These are phyloP conservation scores for Hypericum perforatum DNA, from an alignment of 345 rosid species.

Conservation along the genomic window DNA sequence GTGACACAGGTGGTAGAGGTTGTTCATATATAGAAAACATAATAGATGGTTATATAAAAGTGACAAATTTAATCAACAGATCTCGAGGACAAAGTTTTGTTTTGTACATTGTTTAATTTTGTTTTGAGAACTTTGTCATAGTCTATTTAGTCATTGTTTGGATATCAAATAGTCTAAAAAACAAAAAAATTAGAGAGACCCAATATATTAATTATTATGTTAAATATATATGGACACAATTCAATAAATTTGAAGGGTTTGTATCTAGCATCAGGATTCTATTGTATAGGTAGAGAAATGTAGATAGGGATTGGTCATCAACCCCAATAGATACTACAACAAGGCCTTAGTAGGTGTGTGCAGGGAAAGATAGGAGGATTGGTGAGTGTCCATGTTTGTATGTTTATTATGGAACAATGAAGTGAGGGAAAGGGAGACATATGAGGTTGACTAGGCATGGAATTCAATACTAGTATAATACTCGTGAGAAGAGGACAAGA, in stretches of 20 bases:
- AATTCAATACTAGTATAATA: too few relatives aligned
- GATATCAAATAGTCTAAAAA: too few relatives aligned
- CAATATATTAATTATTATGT: constrained; percentile 3
- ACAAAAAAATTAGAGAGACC: too few relatives aligned
- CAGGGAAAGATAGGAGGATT: constrained; percentile 8
- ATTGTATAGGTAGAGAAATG: too few relatives aligned
- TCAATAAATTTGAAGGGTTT: constrained; percentile 8
- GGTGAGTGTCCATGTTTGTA: constrained; percentile 14
- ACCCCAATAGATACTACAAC: too few relatives aligned
- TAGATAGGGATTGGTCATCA: constrained; percentile 30
- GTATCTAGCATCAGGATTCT: background rate
- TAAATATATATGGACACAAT: background rate
- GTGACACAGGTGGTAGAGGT: constrained; percentile 10
- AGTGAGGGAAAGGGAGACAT: constrained; percentile 13
- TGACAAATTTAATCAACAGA: too few relatives aligned
- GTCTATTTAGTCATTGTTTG: too few relatives aligned
- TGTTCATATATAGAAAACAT: constrained; percentile 14
- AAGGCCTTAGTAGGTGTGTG: background rate
- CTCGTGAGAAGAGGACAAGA: too few relatives aligned
- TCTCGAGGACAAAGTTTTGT: too few relatives aligned
- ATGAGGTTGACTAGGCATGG: constrained; percentile 47
- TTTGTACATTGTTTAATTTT: too few relatives aligned
- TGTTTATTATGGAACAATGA: constrained; percentile 24
- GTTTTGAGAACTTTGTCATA: too few relatives aligned
- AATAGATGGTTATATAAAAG: background rate